A percentile compares a stretch with the other conserved stretches of the same genome.
Conservation (phyloP, 2,329 filamentous ascomycete species). For the Macrophomina tecta region DNA sequence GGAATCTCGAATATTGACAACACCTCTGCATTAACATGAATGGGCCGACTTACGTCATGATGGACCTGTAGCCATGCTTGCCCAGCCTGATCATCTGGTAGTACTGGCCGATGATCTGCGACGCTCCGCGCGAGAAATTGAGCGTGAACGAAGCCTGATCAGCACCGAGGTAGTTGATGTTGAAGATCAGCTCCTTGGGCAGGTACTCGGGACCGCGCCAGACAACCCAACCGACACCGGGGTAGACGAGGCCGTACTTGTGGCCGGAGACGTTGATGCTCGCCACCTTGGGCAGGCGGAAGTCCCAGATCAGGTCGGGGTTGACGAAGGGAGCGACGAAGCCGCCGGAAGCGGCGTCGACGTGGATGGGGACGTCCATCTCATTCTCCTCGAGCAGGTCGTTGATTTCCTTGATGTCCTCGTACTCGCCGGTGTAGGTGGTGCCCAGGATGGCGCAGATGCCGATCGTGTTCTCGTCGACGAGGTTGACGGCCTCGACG, state of each 20-base stretch:
- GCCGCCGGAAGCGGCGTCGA: conserved; percentile 89
- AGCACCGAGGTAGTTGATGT: conserved; percentile 97
- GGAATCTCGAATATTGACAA: neutral
- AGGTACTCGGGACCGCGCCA: conserved; percentile 85
- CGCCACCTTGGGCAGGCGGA: conserved; percentile 84
- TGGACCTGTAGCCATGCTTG: conserved; percentile 87
- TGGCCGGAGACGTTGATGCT: conserved; percentile 95
- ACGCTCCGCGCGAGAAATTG: conserved; percentile 96
- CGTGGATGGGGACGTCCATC: conserved; percentile 86
- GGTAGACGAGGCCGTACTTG: conserved; percentile 73
- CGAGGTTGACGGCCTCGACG: conserved; percentile 64
- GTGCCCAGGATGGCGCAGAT: conserved; percentile 91
- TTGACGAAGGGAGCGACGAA: conserved; percentile 93
- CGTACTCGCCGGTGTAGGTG: conserved; percentile 95
- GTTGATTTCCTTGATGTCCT: conserved; percentile 91
- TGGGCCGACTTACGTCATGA: conserved; percentile 69
- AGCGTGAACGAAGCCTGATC: conserved; percentile 95
- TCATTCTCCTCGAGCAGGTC: conserved; percentile 77
- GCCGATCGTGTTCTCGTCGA: conserved; percentile 80
- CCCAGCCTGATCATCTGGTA: conserved; percentile 96
- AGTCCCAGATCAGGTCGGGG: conserved; percentile 88
- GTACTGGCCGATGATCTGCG: conserved; percentile 95
- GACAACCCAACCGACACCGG: conserved; percentile 91
- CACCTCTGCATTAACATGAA: neutral
- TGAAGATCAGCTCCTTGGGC: conserved; percentile 93